Base-by-base conservation (phyloP, 2,329 filamentous ascomycete genomes). In the Talaromyces sp. region DNA sequence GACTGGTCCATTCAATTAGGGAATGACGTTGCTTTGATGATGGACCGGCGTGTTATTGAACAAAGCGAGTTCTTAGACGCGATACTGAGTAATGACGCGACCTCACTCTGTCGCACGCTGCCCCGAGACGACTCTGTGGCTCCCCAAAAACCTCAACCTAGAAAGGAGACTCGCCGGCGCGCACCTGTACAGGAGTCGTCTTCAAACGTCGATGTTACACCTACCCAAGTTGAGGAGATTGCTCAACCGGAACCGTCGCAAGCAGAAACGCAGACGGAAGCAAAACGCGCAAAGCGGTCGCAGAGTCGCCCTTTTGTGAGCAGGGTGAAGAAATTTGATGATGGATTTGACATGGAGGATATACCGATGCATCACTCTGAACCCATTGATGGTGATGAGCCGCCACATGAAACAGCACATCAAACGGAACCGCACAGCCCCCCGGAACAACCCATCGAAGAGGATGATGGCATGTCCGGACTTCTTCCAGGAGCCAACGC, bases 21-120 rank as follows among this genome's bases (percentile, higher is more conserved):
- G 65, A 87, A 82, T 5, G 78, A 86, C 8, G 84, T 96, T 17
- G 90, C 92, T 2, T 73, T 88, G 22, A 81, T 85, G 53, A 82
- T 96, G 13, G 88, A 92, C 63, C 92, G 96, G 72, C 86, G 92
- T 4, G 87, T 92, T 2, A 88, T 97, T 58, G 87, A 93, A 67
- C 92, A 97, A 70, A 92, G 89, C 62, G 93, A 97, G 68, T 96
- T 99, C 64, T 81, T 99, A 2, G 92, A 96, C 73, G 90, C 90
- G 1, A 95, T 99, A 53, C 77, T 98, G 30, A 86, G 81, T n/a
- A 89, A 89, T 57, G 88, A 98, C 75, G 85, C 91, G 7, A 85
- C 84, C 62, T 82, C 84, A 51, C 80, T 98, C 22, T 87, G 90
- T 62, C 84, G 87, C 42, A 83, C 87, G 6, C 82, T 96, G 6